Percentiles rank a stretch among this genome's conserved stretches.
These are phyloP conservation scores for Sclerotinia trifoliorum DNA, from an alignment of 2,329 filamentous ascomycete species.

Conservation along the genomic window DNA sequence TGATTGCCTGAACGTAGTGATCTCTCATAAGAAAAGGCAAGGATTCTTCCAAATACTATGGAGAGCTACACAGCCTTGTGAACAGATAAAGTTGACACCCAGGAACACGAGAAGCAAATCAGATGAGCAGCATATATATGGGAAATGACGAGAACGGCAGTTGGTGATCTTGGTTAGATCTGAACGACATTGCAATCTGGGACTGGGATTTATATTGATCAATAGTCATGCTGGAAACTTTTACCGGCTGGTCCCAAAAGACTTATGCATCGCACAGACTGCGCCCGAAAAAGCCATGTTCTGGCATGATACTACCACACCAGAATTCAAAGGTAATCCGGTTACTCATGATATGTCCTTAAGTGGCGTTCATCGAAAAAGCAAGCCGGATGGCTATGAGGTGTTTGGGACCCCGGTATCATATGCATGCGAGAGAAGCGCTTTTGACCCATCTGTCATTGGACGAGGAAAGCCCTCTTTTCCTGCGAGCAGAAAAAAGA, in stretches of 20 bases:
- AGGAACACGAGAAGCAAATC: constrained; percentile 18
- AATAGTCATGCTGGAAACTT: constrained; percentile 22
- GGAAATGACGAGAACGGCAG: constrained; percentile 21
- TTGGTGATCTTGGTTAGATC: constrained; percentile 24
- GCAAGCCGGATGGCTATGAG: not conserved
- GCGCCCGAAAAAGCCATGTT: constrained; percentile 5
- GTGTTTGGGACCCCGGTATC: not conserved
- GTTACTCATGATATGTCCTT: constrained; percentile 17
- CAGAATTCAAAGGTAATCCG: not conserved
- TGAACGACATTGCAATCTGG: constrained; percentile 20
- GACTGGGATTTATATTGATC: constrained; percentile 15
- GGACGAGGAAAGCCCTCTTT: not conserved
- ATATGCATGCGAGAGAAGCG: constrained; percentile 15
- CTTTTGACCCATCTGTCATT: not conserved
- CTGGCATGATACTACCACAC: constrained; percentile 10
- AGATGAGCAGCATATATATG: constrained; percentile 13
- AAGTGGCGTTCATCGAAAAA: not conserved
- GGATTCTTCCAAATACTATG: constrained; percentile 5
- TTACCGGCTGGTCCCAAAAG: constrained; percentile 17
- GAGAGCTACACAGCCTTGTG: constrained; percentile 21
- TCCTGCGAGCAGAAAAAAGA: not conserved
- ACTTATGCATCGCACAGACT: constrained; percentile 3
- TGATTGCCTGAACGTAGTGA: not conserved
- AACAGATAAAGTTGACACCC: constrained; percentile 9
- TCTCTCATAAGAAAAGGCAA: not conserved